phyloP scores from a whole-genome alignment of 305 asterid species.

The Rubia tinctorum region DNA sequence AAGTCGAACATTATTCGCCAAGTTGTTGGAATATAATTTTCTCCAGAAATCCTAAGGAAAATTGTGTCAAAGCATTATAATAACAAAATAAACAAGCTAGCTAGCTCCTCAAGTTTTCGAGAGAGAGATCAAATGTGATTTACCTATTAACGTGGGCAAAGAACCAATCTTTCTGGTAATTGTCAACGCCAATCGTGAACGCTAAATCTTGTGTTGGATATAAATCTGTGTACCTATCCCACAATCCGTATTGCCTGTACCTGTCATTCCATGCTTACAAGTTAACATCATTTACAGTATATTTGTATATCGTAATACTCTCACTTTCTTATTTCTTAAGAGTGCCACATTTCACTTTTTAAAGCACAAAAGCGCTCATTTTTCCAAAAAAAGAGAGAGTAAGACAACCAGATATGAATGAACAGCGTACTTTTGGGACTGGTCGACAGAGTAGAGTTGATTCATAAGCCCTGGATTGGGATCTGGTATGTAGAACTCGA shows the following conservation, averaged over 20 bases:
- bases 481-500: slow-evolving; percentile 74
- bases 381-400: too few relatives aligned
- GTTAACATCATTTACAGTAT: too few relatives aligned
- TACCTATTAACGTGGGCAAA: slow-evolving; percentile 86
- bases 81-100: background rate
- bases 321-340: too few relatives aligned
- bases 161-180: slow-evolving; percentile 65
- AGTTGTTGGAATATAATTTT: slow-evolving; percentile 62
- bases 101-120: background rate
- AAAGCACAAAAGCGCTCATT: too few relatives aligned
- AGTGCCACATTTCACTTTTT: too few relatives aligned
- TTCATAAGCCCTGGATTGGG: slow-evolving; percentile 61
- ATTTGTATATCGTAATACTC: too few relatives aligned
- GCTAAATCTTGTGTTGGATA: slow-evolving; percentile 67
- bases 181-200: slow-evolving; percentile 41
- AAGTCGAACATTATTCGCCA: slow-evolving; percentile 66
- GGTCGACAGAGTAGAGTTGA: slow-evolving; percentile 37
- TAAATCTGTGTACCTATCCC: slow-evolving; percentile 78
- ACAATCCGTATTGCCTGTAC: slow-evolving; percentile 83
- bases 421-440: slow-evolving; percentile 43
- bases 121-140: background rate
- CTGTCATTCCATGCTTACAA: slow-evolving; percentile 25
- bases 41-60: slow-evolving; percentile 45
- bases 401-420: background rate
- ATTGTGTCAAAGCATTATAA: background rate